Evolutionary conservation across 2,329 filamentous ascomycete species (phyloP).

Genomic region (Phialocephala sp.): DNA sequence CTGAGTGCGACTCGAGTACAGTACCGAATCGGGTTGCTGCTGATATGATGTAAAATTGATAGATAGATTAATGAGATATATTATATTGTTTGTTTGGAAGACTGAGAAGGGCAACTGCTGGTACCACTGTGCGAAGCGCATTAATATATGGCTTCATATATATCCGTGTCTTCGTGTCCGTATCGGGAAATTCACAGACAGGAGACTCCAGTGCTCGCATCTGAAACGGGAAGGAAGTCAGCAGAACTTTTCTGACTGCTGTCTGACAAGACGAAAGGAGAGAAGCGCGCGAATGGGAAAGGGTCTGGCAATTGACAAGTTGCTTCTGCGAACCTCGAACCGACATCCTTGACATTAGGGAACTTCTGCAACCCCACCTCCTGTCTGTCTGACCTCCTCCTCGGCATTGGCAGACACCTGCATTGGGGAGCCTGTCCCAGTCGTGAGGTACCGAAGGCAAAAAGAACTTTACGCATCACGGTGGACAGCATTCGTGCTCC

Average conservation of each 20-base stretch:
- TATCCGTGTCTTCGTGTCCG: background rate
- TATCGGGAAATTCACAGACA: background rate
- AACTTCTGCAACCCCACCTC: background rate
- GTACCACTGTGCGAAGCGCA: background rate
- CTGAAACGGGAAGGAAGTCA: conserved; percentile 1
- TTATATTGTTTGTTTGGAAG: background rate
- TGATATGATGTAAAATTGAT: background rate
- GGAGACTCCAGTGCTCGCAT: background rate
- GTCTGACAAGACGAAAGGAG: background rate
- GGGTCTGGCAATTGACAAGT: background rate
- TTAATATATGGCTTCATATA: background rate
- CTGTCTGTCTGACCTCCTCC: background rate
- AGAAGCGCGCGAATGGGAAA: background rate
- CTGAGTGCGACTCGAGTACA: background rate
- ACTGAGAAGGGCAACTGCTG: background rate
- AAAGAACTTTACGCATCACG: background rate
- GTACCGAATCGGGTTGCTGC: conserved; percentile 1
- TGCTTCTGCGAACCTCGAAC: background rate
- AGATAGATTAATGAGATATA: background rate
- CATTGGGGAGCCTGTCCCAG: too few relatives aligned
- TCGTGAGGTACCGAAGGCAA: conserved; percentile 1
- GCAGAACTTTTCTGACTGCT: background rate
- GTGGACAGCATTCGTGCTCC: background rate
- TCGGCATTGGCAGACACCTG: background rate
- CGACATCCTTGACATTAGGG: background rate